These are phyloP conservation scores for Diaporthe vexans DNA, from an alignment of 2,329 filamentous ascomycete species.

Conservation along the genomic window DNA sequence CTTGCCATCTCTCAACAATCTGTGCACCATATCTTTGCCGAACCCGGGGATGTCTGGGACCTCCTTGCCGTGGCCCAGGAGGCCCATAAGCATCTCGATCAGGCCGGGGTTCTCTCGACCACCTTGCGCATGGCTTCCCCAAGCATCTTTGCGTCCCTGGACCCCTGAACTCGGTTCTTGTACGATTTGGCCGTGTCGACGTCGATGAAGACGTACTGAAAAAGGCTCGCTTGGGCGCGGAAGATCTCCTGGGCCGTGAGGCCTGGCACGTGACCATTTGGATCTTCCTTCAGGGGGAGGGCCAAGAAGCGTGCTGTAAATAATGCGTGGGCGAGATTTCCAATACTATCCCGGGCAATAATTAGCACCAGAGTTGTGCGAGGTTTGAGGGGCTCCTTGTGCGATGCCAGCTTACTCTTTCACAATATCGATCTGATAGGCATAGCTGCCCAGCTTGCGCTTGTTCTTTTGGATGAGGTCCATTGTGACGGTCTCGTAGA, in stretches of 20 bases:
- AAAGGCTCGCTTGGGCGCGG: not conserved
- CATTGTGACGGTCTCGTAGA: not conserved
- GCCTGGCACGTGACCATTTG: not conserved
- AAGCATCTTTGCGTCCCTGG: not conserved
- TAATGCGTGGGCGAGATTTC: conserved; percentile 3
- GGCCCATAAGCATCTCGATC: conserved; percentile 9
- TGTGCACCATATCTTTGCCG: not conserved
- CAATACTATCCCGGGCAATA: not conserved
- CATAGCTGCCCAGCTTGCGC: not conserved
- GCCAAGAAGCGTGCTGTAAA: conserved; percentile 9
- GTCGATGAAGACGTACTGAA: conserved; percentile 16
- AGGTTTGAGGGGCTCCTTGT: not conserved
- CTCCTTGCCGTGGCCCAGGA: not conserved
- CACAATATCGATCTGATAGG: conserved; percentile 7
- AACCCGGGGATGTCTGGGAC: not conserved
- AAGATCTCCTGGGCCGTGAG: conserved; percentile 7
- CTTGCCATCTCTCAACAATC: not conserved
- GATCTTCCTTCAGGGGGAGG: not conserved
- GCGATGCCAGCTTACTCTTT: not conserved
- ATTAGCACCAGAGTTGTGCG: not conserved
- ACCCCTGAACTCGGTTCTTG: not conserved
- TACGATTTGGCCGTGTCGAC: conserved; percentile 5
- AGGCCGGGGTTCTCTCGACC: conserved; percentile 6
- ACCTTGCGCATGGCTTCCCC: not conserved
- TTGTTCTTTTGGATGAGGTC: conserved; percentile 1